Base-by-base conservation (phyloP, 306 rosid species). In the Cucumis hystrix region DNA sequence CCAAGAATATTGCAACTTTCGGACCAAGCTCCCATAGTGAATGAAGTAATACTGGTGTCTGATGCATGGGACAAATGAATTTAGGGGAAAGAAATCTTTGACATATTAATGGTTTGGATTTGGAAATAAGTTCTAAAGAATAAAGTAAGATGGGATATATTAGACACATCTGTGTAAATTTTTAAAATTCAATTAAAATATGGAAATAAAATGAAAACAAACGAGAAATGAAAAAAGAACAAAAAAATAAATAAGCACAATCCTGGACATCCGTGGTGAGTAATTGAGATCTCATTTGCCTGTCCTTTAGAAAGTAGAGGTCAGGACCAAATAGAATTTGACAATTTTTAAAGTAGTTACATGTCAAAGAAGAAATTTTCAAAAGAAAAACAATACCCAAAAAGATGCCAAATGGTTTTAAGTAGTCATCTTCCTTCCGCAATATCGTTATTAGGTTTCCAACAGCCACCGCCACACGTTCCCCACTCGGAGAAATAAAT, bases 1-100 rank as follows among this genome's bases (percentile, higher is more conserved):
- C 97, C 97, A 70, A 95, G 97, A 89, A 92, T 74, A 62, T 89
- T 90, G 74, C 89, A 93, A 69, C 85, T 86, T 59, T 88, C 93
- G 2, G 99, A 95, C 97, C 98, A 95, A 76, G 91, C 81, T 81
- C 99, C 99, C 54, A 87, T 70, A 62, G 88, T 88, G 89, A 88
- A 95, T 73, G 97, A 87, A 86, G 90, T 78, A 80, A 82, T 80
- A 80, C 77, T 81, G 58, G 88, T 18, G 77, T 88, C 97, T 95
- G 81, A 79, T 68, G 77, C 82, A 82, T 76, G 78, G 83, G 40
- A 37, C 58, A 39, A 47, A 28, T 83, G 21, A n/a, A 66, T n/a
- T 39, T 12, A 6, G 17, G 25, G 71, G 23, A 40, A 68, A 41
- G 55, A 68, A 41, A 68, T 3, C 16, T n/a, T 68, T 40, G 17